These are phyloP conservation scores for Zalaria obscura DNA, from an alignment of 2,329 filamentous ascomycete species.

Conservation along the genomic window DNA sequence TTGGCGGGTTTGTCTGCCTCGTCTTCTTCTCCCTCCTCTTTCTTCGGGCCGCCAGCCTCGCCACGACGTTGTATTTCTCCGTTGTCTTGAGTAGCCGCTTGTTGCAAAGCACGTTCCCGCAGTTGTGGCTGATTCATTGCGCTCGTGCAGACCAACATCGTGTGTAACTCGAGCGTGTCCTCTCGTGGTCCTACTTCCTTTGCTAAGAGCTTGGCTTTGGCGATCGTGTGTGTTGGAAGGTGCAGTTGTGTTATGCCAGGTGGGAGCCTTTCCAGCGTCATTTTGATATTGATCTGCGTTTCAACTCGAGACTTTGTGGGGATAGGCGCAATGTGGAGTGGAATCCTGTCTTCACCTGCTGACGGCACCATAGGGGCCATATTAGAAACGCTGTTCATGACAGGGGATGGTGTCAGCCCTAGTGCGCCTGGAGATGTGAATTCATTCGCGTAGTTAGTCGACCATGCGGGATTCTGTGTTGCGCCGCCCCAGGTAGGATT, in stretches of 20 bases:
- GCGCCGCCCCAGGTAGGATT: conserved; percentile 13
- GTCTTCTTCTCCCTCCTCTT: conserved; percentile 32
- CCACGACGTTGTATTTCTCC: conserved; percentile 30
- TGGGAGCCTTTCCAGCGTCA: conserved; percentile 65
- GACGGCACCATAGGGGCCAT: conserved; percentile 5
- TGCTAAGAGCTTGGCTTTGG: conserved; percentile 79
- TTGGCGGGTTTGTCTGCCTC: conserved; percentile 64
- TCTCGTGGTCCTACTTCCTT: conserved; percentile 55
- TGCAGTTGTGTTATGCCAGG: conserved; percentile 66
- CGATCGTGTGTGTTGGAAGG: conserved; percentile 79
- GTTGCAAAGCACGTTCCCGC: conserved; percentile 50
- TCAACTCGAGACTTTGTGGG: conserved; percentile 74
- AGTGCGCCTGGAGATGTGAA: conserved; percentile 18
- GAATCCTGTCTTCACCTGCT: conserved; percentile 13
- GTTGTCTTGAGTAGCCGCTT: conserved; percentile 34
- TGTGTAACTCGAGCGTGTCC: conserved; percentile 67
- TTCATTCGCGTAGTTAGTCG: conserved; percentile 14
- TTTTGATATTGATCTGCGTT: conserved; percentile 82
- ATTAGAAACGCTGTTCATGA: conserved; percentile 14
- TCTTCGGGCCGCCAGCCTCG: conserved; percentile 22
- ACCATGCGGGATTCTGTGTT: conserved; percentile 18
- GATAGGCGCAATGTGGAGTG: conserved; percentile 21
- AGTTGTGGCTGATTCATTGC: conserved; percentile 65
- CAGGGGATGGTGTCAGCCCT: conserved; percentile 20
- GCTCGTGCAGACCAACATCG: conserved; percentile 79